phyloP scores from a whole-genome alignment of 306 rosid genomes.

The Ziziphus jujuba region DNA sequence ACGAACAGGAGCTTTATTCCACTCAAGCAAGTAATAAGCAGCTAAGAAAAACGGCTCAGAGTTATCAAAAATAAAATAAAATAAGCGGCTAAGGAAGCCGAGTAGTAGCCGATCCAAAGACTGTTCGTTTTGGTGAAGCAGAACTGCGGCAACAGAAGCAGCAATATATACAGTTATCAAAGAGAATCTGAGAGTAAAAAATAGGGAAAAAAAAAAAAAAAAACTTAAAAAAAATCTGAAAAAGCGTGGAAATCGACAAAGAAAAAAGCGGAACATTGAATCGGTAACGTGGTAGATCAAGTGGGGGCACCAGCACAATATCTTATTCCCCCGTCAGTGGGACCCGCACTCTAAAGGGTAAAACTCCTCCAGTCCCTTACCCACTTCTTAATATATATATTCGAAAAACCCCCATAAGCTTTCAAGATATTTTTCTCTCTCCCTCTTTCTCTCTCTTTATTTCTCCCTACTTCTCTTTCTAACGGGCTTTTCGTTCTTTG shows the following conservation, averaged over 20 bases:
- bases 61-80: too few species aligned
- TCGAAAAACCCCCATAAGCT: conserved; percentile 1
- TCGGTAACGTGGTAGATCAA: conserved; percentile 25
- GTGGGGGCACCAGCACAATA: conserved; percentile 21
- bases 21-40: too few species aligned
- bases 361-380: neutral
- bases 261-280: neutral
- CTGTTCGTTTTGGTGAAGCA: too few species aligned
- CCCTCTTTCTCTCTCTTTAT: neutral
- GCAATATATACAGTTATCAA: too few species aligned
- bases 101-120: too few species aligned
- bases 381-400: conserved; percentile 16
- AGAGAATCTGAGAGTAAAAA: too few species aligned
- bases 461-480: neutral
- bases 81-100: too few species aligned
- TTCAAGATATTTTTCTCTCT: neutral
- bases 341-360: neutral
- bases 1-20: too few species aligned
- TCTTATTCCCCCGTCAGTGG: conserved; percentile 11
- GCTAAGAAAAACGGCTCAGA: too few species aligned
- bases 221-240: too few species aligned
- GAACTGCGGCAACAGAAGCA: too few species aligned
- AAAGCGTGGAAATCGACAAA: neutral
- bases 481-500: neutral
- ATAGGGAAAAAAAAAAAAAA: too few species aligned